Percentiles rank a stretch among this genome's conserved stretches.
Evolutionary conservation across 345 rosid genomes (phyloP).

Genomic region (Brassica incana): DNA sequence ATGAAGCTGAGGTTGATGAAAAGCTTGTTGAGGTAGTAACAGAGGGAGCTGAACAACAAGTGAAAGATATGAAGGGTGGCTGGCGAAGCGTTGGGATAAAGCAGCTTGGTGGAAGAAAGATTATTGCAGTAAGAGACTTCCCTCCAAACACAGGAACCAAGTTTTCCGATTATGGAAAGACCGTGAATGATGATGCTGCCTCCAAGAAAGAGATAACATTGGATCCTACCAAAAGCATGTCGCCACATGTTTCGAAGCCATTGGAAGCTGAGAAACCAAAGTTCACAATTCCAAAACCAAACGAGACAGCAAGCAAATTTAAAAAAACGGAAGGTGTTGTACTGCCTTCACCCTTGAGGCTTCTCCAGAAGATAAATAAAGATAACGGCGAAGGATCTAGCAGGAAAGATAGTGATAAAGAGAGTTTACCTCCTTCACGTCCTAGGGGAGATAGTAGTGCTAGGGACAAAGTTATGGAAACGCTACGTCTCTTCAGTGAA

Average conservation of each 20-base stretch:
- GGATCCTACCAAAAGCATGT: constrained; percentile 6
- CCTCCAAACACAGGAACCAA: constrained; percentile 56
- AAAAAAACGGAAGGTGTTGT: constrained; percentile 26
- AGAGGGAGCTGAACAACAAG: not conserved
- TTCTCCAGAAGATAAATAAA: constrained; percentile 6
- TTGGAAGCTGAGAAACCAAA: constrained; percentile 17
- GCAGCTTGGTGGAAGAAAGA: constrained; percentile 51
- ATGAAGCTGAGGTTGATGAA: constrained; percentile 26
- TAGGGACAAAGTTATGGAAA: constrained; percentile 67
- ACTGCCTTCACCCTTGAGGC: constrained; percentile 12
- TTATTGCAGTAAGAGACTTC: constrained; percentile 53
- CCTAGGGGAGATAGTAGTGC: constrained; percentile 19
- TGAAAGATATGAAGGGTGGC: not conserved
- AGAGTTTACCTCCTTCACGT: constrained; percentile 39
- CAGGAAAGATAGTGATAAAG: constrained; percentile 15
- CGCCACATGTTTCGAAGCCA: constrained; percentile 1
- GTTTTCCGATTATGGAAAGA: constrained; percentile 33
- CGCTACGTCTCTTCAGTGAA: constrained; percentile 59
- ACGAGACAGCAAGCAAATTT: constrained; percentile 29
- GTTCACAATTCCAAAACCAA: constrained; percentile 22
- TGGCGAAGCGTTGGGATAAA: constrained; percentile 24
- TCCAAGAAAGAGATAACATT: constrained; percentile 19
- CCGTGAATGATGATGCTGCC: constrained; percentile 9
- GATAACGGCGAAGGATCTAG: constrained; percentile 28
- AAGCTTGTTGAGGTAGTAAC: not conserved